Conservation (phyloP, 352 stramenopile genomes). For the Phytophthora pluvialis region DNA sequence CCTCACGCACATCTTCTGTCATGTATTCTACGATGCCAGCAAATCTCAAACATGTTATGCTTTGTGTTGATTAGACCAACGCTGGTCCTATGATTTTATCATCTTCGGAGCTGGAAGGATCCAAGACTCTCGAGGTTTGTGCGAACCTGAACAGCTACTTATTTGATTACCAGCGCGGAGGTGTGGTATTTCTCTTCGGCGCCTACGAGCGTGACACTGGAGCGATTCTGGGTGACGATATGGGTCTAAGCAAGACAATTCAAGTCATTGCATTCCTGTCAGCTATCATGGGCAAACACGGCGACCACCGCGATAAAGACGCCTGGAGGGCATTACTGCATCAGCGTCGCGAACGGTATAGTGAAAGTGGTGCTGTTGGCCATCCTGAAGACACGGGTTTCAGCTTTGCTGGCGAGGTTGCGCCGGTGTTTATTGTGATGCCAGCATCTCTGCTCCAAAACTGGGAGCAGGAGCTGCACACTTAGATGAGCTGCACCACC, state of each 20-base stretch:
- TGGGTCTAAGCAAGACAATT: conserved; percentile 95
- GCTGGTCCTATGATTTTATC: conserved; percentile 53
- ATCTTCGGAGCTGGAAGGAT: conserved; percentile 7
- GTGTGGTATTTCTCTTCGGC: conserved; percentile 68
- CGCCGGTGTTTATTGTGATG: conserved; percentile 97
- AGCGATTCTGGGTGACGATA: conserved; percentile 98
- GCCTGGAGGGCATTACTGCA: conserved; percentile 94
- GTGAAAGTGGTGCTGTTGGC: conserved; percentile 34
- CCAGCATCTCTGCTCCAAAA: conserved; percentile 98
- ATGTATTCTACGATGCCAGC: neutral
- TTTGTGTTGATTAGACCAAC: conserved; percentile 27
- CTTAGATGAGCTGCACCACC: conserved; percentile 88
- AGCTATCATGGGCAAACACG: conserved; percentile 91
- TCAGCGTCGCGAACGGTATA: conserved; percentile 83
- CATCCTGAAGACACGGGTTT: conserved; percentile 48
- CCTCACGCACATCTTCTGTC: neutral
- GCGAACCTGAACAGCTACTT: conserved; percentile 78
- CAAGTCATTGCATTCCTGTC: conserved; percentile 95
- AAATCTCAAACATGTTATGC: conserved; percentile 1
- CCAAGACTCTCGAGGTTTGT: conserved; percentile 53
- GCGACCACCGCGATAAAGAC: conserved; percentile 95
- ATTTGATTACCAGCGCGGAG: conserved; percentile 79
- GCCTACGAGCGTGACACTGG: conserved; percentile 58
- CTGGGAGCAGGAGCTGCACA: conserved; percentile 98
- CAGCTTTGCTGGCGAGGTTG: conserved; percentile 50